Conservation (phyloP, 352 stramenopile species). For the Phytophthora sp. region DNA sequence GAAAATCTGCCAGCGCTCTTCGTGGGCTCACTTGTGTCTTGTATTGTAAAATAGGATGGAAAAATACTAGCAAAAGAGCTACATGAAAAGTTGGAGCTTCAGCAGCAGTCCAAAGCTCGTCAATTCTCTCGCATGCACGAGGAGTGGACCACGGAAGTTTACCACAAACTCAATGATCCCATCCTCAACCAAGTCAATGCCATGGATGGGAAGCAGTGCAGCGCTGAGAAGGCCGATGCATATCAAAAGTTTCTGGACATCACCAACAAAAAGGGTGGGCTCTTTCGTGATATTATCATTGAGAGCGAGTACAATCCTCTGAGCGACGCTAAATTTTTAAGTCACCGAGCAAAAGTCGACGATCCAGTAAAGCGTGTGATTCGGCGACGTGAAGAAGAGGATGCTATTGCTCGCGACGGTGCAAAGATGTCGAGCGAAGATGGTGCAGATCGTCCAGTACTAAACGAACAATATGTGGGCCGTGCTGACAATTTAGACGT, state of each 20-base stretch:
- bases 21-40: too few relatives aligned
- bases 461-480: slow-evolving; percentile 19
- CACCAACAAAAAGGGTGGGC: slow-evolving; percentile 80
- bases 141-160: slow-evolving; percentile 70
- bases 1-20: too few relatives aligned
- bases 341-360: slow-evolving; percentile 53
- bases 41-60: slow-evolving; percentile 41
- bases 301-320: slow-evolving; percentile 86
- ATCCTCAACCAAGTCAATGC: slow-evolving; percentile 57
- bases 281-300: slow-evolving; percentile 88
- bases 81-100: slow-evolving; percentile 62
- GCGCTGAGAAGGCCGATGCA: slow-evolving; percentile 35
- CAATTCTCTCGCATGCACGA: slow-evolving; percentile 79
- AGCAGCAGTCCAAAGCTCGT: slow-evolving; percentile 64
- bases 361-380: slow-evolving; percentile 75
- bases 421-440: slow-evolving; percentile 36
- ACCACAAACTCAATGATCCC: slow-evolving; percentile 75
- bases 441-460: background rate
- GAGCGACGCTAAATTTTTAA: slow-evolving; percentile 64
- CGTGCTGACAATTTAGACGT: slow-evolving; percentile 76
- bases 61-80: slow-evolving; percentile 68
- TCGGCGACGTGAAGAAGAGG: slow-evolving; percentile 67
- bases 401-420: slow-evolving; percentile 61
- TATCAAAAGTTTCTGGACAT: slow-evolving; percentile 84
- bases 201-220: slow-evolving; percentile 62